Evolutionary conservation across 805 yeast species (phyloP).

Genomic region (Danielia reshetovae): DNA sequence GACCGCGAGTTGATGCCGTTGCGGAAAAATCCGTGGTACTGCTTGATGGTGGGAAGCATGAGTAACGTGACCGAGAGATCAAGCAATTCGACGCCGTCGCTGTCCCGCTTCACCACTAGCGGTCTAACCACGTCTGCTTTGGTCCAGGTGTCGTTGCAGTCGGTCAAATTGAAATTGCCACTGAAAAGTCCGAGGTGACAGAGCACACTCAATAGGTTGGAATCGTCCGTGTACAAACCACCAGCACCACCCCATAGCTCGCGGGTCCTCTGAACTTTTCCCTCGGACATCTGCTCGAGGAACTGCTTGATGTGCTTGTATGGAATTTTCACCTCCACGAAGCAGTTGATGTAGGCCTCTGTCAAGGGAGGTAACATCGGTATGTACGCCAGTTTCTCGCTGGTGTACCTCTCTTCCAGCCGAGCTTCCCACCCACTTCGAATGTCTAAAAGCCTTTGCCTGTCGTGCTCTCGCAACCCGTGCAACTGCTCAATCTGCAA

Average conservation of each 20-base stretch:
- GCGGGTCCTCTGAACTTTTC: slow-evolving; percentile 29
- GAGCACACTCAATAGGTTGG: slow-evolving; percentile 72
- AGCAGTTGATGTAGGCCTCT: slow-evolving; percentile 37
- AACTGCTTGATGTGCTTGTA: slow-evolving; percentile 35
- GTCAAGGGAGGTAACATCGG: slow-evolving; percentile 38
- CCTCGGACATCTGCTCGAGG: slow-evolving; percentile 38
- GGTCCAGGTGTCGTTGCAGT: slow-evolving; percentile 31
- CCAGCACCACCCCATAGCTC: slow-evolving; percentile 78
- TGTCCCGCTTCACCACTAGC: slow-evolving; percentile 9
- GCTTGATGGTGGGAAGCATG: slow-evolving; percentile 64
- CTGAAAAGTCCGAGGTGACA: slow-evolving; percentile 69
- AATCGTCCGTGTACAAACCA: slow-evolving; percentile 90
- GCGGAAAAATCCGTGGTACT: slow-evolving; percentile 61
- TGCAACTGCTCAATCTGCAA: slow-evolving; percentile 24
- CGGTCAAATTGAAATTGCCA: slow-evolving; percentile 26
- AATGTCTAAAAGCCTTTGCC: slow-evolving; percentile 19
- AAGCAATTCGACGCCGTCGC: slow-evolving; percentile 18
- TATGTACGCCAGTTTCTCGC: slow-evolving; percentile 25
- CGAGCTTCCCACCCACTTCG: slow-evolving; percentile 16
- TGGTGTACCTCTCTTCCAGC: slow-evolving; percentile 8
- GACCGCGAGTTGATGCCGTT: slow-evolving; percentile 70
- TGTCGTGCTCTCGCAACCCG: slow-evolving; percentile 25
- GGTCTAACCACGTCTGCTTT: slow-evolving; percentile 25
- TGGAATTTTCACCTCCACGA: slow-evolving; percentile 59
- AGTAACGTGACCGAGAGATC: slow-evolving; percentile 57